Conservation (phyloP, 2,329 filamentous ascomycete species). For the Fusarium napiforme region DNA sequence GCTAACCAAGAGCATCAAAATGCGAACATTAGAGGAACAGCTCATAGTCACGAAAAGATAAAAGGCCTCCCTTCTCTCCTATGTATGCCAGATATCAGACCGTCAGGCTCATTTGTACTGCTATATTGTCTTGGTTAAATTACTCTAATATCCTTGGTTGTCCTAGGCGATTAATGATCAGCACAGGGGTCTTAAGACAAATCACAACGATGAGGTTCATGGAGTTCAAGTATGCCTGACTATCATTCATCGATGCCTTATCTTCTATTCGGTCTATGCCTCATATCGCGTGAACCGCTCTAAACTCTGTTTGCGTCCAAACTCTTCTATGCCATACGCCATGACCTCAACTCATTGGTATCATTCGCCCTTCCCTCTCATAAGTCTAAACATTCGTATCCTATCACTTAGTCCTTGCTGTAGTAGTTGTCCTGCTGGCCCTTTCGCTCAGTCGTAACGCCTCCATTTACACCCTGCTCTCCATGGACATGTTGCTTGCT, state of each 20-base stretch:
- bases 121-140: slow-evolving; percentile 7
- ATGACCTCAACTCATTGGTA: slow-evolving; percentile 24
- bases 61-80: not conserved
- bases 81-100: not conserved
- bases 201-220: not conserved
- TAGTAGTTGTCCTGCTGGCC: slow-evolving; percentile 64
- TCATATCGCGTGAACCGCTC: slow-evolving; percentile 14
- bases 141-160: not conserved
- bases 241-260: slow-evolving; percentile 8
- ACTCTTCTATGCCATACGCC: slow-evolving; percentile 15
- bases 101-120: not conserved
- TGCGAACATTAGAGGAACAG: not conserved
- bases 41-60: not conserved
- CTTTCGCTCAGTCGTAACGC: slow-evolving; percentile 51
- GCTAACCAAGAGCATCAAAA: not conserved
- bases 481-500: slow-evolving; percentile 59
- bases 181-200: not conserved
- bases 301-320: not conserved
- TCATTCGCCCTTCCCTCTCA: slow-evolving; percentile 12
- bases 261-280: slow-evolving; percentile 16
- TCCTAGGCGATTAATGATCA: slow-evolving; percentile 5
- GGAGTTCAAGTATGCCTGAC: not conserved
- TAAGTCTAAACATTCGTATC: not conserved
- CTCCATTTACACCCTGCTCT: slow-evolving; percentile 54
- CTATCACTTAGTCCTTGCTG: slow-evolving; percentile 38